phyloP scores from a whole-genome alignment of 2,329 filamentous ascomycete genomes.

The Ceratocystis ficicola region DNA sequence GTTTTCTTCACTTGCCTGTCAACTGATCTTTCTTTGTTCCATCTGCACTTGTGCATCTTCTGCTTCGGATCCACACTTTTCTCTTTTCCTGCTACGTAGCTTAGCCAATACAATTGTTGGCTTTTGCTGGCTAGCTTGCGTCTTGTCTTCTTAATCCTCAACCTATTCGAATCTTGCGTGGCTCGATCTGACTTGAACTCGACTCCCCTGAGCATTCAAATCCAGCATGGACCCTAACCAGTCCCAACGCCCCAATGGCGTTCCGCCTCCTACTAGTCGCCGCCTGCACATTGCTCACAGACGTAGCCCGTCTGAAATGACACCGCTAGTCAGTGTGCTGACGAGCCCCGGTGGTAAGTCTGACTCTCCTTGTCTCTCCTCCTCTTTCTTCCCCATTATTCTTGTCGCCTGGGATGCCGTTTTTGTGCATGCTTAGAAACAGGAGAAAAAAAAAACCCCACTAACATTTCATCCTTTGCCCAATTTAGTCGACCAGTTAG shows the following conservation, averaged over 20 bases:
- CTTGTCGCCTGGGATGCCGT: not conserved
- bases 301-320: constrained; percentile 92
- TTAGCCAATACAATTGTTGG: constrained; percentile 14
- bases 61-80: not conserved
- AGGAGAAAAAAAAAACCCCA: not conserved
- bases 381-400: constrained; percentile 3
- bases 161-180: constrained; percentile 25
- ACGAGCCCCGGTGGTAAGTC: constrained; percentile 52
- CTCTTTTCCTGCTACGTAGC: constrained; percentile 1
- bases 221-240: constrained; percentile 46
- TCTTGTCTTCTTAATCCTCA: constrained; percentile 2
- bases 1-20: constrained; percentile 12
- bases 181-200: constrained; percentile 27
- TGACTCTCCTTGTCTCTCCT: not conserved
- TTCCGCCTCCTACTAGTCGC: constrained; percentile 67
- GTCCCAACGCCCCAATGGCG: constrained; percentile 38
- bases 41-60: constrained; percentile 2
- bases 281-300: constrained; percentile 95
- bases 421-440: not conserved
- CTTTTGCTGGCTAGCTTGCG: constrained; percentile 11
- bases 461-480: not conserved
- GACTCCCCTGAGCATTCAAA: constrained; percentile 20
- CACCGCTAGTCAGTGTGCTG: constrained; percentile 92
- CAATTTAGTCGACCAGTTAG: constrained; percentile 78
- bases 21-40: constrained; percentile 8